phyloP scores from a whole-genome alignment of 352 stramenopile genomes.

The Phytophthora citricola region DNA sequence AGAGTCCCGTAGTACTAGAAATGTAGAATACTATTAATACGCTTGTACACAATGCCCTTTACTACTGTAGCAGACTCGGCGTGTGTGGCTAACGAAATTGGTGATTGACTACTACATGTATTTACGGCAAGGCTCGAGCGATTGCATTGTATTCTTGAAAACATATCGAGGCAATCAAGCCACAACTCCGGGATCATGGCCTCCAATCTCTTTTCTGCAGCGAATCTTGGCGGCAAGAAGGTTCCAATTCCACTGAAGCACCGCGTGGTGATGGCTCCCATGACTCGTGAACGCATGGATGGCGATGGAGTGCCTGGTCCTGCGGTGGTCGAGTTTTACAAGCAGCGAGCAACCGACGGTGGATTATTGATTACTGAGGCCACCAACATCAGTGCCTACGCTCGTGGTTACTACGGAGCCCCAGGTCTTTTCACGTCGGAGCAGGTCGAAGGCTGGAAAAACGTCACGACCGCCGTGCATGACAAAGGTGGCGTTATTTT shows the following conservation, averaged over 20 bases:
- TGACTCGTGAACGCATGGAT: constrained; percentile 52
- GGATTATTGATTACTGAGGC: constrained; percentile 69
- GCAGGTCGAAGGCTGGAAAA: constrained; percentile 65
- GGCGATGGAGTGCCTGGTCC: constrained; percentile 43
- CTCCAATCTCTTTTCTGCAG: constrained; percentile 54
- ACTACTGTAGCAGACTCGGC: too few species aligned
- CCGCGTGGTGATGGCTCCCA: constrained; percentile 74
- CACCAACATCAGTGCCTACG: constrained; percentile 55
- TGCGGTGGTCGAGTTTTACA: constrained; percentile 62
- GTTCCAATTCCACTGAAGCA: constrained; percentile 50
- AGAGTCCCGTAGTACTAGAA: too few species aligned
- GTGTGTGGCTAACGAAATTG: too few species aligned
- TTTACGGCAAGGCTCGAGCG: neutral
- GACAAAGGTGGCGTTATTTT: constrained; percentile 80
- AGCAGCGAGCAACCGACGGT: constrained; percentile 61
- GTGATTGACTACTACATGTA: too few species aligned
- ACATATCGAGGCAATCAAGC: constrained; percentile 12
- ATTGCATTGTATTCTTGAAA: constrained; percentile 30
- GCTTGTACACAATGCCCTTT: too few species aligned
- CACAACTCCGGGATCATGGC: constrained; percentile 15
- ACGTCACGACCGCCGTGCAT: constrained; percentile 76
- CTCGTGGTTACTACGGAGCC: constrained; percentile 50
- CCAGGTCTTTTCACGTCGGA: constrained; percentile 62
- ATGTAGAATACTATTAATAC: too few species aligned
- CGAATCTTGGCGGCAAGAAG: constrained; percentile 51